phyloP scores from a whole-genome alignment of 805 yeast genomes.

The Lachancea lanzarotensis region DNA sequence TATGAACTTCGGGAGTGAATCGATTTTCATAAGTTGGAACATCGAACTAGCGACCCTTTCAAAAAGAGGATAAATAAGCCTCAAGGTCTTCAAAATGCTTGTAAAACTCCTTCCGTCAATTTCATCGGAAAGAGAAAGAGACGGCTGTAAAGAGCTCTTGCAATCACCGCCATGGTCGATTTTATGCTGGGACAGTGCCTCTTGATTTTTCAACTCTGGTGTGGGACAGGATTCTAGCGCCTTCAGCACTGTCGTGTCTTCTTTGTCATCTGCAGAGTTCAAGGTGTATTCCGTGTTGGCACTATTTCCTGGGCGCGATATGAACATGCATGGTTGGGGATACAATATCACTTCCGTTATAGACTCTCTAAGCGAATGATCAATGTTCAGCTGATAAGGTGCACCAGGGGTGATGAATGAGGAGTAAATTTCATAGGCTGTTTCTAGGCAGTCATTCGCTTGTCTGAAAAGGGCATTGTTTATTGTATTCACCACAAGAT shows the following conservation, averaged over 20 bases:
- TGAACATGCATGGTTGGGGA: constrained; percentile 29
- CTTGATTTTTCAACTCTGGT: neutral
- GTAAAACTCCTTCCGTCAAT: neutral
- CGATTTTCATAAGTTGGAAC: constrained; percentile 57
- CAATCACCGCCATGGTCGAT: no score
- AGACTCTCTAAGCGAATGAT: constrained; percentile 42
- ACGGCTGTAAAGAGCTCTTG: no score
- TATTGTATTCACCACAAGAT: constrained; percentile 28
- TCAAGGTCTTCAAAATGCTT: constrained; percentile 32
- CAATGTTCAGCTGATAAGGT: constrained; percentile 65
- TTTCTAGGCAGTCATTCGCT: constrained; percentile 50
- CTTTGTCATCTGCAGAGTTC: neutral
- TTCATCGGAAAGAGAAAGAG: neutral
- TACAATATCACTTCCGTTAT: constrained; percentile 38
- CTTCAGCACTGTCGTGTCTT: neutral
- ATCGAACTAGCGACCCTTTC: constrained; percentile 45
- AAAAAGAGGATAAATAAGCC: constrained; percentile 38
- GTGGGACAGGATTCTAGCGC: neutral
- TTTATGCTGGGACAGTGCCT: neutral
- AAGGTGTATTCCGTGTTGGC: neutral
- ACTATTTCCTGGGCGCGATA: constrained; percentile 11
- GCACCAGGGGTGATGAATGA: constrained; percentile 61
- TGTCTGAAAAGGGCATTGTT: constrained; percentile 38
- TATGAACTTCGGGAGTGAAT: constrained; percentile 67
- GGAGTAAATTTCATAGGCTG: constrained; percentile 58